Percentiles rank a stretch among this genome's conserved stretches.
Conservation (phyloP, 371 early-diverging fungal species). For the Rhizoclosmatium hyalinum region DNA sequence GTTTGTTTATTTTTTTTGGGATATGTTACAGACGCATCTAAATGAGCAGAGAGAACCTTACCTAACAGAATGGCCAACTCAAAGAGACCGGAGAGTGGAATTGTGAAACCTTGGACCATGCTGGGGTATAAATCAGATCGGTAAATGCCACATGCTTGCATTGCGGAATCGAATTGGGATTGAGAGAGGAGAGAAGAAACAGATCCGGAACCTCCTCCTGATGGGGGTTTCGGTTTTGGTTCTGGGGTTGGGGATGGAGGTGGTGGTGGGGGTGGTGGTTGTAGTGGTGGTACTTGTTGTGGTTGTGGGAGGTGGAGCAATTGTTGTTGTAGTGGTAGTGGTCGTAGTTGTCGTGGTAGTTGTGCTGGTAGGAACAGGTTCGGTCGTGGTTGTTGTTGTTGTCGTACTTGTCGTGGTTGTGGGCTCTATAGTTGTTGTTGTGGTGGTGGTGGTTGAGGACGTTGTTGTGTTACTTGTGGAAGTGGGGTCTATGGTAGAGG, state of each 20-base stretch:
- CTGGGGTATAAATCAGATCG: neutral
- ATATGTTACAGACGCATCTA: no score
- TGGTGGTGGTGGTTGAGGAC: neutral
- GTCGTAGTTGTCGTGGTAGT: neutral
- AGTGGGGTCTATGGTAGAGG: neutral
- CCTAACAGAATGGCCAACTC: constrained; percentile 1
- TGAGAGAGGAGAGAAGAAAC: neutral
- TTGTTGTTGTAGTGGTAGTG: neutral
- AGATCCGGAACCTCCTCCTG: neutral
- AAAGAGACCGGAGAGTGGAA: neutral
- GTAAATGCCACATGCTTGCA: neutral
- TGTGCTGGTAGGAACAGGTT: neutral
- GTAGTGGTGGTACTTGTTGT: neutral
- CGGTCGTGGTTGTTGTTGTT: neutral
- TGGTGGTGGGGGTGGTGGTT: neutral
- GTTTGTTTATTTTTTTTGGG: neutral
- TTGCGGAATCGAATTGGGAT: neutral
- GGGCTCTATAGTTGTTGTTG: neutral
- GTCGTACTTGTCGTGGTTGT: neutral
- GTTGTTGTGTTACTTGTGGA: neutral
- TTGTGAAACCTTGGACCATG: neutral
- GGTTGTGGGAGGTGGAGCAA: neutral
- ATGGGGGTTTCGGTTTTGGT: no score
- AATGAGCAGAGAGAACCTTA: neutral
- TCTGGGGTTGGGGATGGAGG: neutral